phyloP scores from a whole-genome alignment of 352 stramenopile genomes.

The Globisporangium carolinianum region DNA sequence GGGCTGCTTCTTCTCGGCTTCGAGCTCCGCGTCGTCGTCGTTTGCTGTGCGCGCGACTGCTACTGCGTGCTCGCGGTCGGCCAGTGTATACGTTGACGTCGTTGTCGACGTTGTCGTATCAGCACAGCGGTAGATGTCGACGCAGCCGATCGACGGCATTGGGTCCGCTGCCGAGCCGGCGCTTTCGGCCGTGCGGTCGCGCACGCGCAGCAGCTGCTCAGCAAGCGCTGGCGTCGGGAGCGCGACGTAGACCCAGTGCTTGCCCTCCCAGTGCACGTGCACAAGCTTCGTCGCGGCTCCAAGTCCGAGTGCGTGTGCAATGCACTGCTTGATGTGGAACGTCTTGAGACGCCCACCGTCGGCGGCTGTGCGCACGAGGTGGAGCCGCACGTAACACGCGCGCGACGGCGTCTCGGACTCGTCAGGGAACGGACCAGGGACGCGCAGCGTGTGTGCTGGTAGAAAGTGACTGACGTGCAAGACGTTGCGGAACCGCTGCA shows the following conservation, averaged over 20 bases:
- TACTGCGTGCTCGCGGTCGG: neutral
- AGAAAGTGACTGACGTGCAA: constrained; percentile 62
- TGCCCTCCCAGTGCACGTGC: constrained; percentile 48
- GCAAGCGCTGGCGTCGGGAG: constrained; percentile 29
- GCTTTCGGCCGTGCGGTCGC: constrained; percentile 21
- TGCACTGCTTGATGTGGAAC: constrained; percentile 74
- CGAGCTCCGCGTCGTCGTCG: constrained; percentile 2
- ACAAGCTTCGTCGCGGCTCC: constrained; percentile 23
- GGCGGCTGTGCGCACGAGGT: constrained; percentile 42
- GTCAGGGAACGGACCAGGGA: constrained; percentile 40
- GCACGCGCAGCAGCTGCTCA: constrained; percentile 32
- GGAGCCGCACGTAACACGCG: constrained; percentile 41
- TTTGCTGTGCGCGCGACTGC: neutral
- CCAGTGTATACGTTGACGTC: neutral
- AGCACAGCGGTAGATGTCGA: constrained; percentile 42
- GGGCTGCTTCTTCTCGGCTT: constrained; percentile 6
- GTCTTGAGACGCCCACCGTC: constrained; percentile 34
- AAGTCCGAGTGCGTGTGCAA: constrained; percentile 43
- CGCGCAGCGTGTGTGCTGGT: constrained; percentile 31
- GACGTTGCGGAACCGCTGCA: constrained; percentile 37
- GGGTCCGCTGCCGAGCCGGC: constrained; percentile 35
- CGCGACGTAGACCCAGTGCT: constrained; percentile 40
- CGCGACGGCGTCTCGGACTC: constrained; percentile 39
- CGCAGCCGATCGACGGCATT: constrained; percentile 57
- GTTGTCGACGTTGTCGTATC: neutral